Evolutionary conservation across 805 yeast genomes (phyloP).

Genomic region (Metschnikowia shivogae): DNA sequence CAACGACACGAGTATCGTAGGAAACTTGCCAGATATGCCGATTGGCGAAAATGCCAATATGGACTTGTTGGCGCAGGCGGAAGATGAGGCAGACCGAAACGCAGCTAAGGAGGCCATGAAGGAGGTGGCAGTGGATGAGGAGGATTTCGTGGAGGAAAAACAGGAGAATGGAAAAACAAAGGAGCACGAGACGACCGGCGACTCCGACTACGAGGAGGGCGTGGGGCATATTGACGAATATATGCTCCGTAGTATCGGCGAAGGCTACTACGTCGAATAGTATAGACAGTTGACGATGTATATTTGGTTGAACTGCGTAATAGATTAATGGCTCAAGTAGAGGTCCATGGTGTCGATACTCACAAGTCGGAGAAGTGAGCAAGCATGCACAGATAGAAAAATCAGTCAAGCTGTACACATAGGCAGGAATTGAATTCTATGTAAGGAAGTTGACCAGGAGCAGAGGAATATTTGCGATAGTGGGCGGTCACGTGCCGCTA

Average conservation of each 20-base stretch:
- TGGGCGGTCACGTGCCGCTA: background rate
- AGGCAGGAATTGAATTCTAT: too few species aligned
- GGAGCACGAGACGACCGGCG: conserved; percentile 23
- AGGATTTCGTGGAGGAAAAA: conserved; percentile 66
- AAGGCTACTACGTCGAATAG: conserved; percentile 54
- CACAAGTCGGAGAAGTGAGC: too few species aligned
- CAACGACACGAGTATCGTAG: conserved; percentile 50
- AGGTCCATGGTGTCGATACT: background rate
- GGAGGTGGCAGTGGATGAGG: conserved; percentile 79
- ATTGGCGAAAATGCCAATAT: conserved; percentile 38
- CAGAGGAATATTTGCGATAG: too few species aligned
- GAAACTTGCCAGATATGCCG: conserved; percentile 39
- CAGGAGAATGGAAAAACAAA: conserved; percentile 25
- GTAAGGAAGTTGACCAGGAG: too few species aligned
- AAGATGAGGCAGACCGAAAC: conserved; percentile 84
- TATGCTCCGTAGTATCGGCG: conserved; percentile 87
- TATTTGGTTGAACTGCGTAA: background rate
- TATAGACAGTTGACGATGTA: conserved; percentile 1
- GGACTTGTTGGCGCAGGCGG: conserved; percentile 80
- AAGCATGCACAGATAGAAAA: too few species aligned
- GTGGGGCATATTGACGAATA: conserved; percentile 90
- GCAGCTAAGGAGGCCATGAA: conserved; percentile 89
- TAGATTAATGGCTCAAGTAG: background rate
- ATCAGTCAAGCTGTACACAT: too few species aligned
- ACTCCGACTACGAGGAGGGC: conserved; percentile 52